phyloP scores from a whole-genome alignment of 2,329 filamentous ascomycete genomes.

The Sclerotiophoma versabilis region DNA sequence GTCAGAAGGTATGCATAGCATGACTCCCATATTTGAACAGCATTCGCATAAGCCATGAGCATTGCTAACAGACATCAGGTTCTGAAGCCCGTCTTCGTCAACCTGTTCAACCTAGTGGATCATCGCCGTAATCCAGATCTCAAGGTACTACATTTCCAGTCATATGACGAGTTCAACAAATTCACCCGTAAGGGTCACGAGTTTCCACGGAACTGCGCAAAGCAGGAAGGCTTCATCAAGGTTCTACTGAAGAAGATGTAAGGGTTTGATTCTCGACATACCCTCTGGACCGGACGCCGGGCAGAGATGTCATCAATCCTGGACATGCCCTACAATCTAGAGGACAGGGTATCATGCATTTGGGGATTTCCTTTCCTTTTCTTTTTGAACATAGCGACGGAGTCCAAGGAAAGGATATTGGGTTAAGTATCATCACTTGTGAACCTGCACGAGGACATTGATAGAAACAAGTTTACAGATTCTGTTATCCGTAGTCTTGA shows the following conservation, averaged over 20 bases:
- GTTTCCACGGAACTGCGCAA: slow-evolving; percentile 31
- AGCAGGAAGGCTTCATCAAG: slow-evolving; percentile 33
- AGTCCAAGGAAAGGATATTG: neutral
- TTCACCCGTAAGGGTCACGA: slow-evolving; percentile 22
- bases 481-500: too few species aligned
- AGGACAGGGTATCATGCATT: too few species aligned
- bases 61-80: slow-evolving; percentile 20
- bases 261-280: too few species aligned
- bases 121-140: slow-evolving; percentile 29
- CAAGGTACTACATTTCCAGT: slow-evolving; percentile 21
- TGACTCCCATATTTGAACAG: neutral
- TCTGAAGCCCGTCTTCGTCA: slow-evolving; percentile 31
- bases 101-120: slow-evolving; percentile 35
- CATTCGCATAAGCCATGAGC: neutral
- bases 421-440: neutral
- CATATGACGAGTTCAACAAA: slow-evolving; percentile 22
- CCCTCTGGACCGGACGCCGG: too few species aligned
- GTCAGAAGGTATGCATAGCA: slow-evolving; percentile 21
- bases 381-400: neutral
- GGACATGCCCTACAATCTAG: too few species aligned
- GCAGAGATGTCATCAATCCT: too few species aligned
- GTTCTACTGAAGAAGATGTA: slow-evolving; percentile 22
- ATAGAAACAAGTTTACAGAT: too few species aligned
- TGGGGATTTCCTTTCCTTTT: too few species aligned
- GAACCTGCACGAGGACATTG: neutral